Percentiles rank a stretch among this genome's conserved stretches.
Conservation (phyloP, 495 filamentous ascomycete genomes). For the Neurospora pannonica region DNA sequence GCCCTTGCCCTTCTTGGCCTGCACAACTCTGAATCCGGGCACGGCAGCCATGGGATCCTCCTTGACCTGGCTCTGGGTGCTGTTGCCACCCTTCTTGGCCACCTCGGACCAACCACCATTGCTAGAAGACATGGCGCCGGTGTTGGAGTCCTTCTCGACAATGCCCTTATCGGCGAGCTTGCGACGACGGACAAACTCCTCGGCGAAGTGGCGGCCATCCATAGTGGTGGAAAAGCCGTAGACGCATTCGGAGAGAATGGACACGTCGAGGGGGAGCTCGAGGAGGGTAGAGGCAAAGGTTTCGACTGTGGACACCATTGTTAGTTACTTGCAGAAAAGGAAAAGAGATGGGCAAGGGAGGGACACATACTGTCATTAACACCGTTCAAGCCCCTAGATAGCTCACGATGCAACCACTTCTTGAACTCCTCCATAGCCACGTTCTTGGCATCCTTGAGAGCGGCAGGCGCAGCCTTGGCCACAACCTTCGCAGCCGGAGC, state of each 20-base stretch:
- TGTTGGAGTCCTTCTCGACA: conserved; percentile 47
- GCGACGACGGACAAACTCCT: conserved; percentile 87
- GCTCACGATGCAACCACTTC: conserved; percentile 76
- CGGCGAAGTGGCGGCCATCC: conserved; percentile 84
- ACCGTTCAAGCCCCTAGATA: conserved; percentile 45
- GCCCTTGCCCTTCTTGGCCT: conserved; percentile 78
- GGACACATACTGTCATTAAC: conserved; percentile 38
- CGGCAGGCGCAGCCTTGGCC: conserved; percentile 19
- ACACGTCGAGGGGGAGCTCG: conserved; percentile 62
- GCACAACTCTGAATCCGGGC: conserved; percentile 77
- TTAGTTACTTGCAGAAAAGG: conserved; percentile 6
- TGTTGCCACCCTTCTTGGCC: conserved; percentile 67
- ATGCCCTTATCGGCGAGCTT: conserved; percentile 87
- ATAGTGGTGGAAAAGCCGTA: conserved; percentile 78
- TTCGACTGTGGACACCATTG: conserved; percentile 45
- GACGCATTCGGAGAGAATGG: conserved; percentile 80
- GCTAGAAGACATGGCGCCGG: conserved; percentile 32
- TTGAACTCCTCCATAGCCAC: conserved; percentile 73
- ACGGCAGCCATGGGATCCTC: conserved; percentile 36
- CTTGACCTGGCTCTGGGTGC: conserved; percentile 12
- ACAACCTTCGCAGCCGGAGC: conserved; percentile 24
- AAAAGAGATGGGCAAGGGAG: background rate
- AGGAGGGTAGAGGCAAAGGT: conserved; percentile 67
- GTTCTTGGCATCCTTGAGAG: conserved; percentile 42
- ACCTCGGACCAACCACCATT: conserved; percentile 92